Conservation (phyloP, 306 rosid species). For the Pachyrhizus erosus region DNA sequence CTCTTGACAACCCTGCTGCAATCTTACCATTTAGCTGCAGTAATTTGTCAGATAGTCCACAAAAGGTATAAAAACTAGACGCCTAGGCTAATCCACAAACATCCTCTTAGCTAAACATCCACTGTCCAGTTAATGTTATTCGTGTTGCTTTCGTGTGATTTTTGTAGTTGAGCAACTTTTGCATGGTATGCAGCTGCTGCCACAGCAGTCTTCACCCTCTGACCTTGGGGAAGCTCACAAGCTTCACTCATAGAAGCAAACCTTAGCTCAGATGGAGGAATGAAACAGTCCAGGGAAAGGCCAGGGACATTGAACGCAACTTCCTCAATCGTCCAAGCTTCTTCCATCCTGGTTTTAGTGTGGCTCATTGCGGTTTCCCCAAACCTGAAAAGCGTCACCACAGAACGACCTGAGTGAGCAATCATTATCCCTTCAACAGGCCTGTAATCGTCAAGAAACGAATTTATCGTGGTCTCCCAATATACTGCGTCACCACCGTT, state of each 20-base stretch:
- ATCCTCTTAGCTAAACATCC: slow-evolving; percentile 59
- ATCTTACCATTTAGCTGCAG: slow-evolving; percentile 57
- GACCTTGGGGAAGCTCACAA: slow-evolving; percentile 75
- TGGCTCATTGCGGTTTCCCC: slow-evolving; percentile 99
- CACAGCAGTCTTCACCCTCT: slow-evolving; percentile 57
- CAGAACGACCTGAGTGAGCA: slow-evolving; percentile 95
- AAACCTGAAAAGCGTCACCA: slow-evolving; percentile 96
- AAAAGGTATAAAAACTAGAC: slow-evolving; percentile 53
- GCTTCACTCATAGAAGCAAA: slow-evolving; percentile 92
- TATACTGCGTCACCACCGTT: slow-evolving; percentile 97
- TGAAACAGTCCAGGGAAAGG: slow-evolving; percentile 91
- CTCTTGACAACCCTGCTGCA: slow-evolving; percentile 55
- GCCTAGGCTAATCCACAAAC: slow-evolving; percentile 48
- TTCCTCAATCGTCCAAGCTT: slow-evolving; percentile 99
- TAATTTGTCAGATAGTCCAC: slow-evolving; percentile 56
- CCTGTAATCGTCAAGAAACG: slow-evolving; percentile 88
- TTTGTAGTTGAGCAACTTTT: slow-evolving; percentile 71
- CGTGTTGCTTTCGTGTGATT: slow-evolving; percentile 57
- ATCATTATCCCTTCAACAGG: slow-evolving; percentile 95
- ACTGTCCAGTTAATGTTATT: slow-evolving; percentile 74
- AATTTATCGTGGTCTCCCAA: slow-evolving; percentile 99
- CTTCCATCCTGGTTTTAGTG: slow-evolving; percentile 98
- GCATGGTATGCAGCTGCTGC: slow-evolving; percentile 66
- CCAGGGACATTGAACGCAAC: slow-evolving; percentile 98
- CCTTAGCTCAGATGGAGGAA: slow-evolving; percentile 94